phyloP scores from a whole-genome alignment of 306 rosid genomes.

The Malus sieversii region DNA sequence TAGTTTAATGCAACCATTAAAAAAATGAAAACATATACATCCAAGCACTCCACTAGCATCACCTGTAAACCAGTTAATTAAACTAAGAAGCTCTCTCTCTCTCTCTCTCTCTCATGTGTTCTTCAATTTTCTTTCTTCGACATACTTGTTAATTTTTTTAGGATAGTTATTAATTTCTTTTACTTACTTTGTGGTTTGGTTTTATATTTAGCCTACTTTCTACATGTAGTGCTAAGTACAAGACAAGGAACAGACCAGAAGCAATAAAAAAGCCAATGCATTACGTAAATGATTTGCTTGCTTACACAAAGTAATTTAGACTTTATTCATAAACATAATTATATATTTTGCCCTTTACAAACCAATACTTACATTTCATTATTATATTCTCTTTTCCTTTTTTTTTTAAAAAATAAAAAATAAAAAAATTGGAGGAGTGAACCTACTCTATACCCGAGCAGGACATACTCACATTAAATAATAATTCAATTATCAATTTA shows the following conservation, averaged over 20 bases:
- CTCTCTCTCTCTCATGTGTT: neutral
- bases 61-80: neutral
- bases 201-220: neutral
- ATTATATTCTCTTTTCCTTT: neutral
- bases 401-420: no score
- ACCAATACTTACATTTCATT: neutral
- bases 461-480: no score
- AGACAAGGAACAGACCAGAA: slow-evolving; percentile 18
- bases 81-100: neutral
- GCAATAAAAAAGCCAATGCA: neutral
- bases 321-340: neutral
- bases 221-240: neutral
- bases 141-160: no score
- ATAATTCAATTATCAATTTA: no score
- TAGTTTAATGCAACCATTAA: neutral
- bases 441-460: no score
- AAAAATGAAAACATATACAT: neutral
- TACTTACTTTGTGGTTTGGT: neutral
- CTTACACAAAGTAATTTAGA: neutral
- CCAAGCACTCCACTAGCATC: slow-evolving; percentile 3
- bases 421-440: no score
- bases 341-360: neutral
- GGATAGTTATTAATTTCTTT: neutral
- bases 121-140: neutral
- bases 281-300: neutral